Percentiles rank a stretch among this genome's conserved stretches.
These are phyloP conservation scores for Tricholoma saponaceum DNA, from an alignment of 768 basidiomycete genomes.

Conservation along the genomic window DNA sequence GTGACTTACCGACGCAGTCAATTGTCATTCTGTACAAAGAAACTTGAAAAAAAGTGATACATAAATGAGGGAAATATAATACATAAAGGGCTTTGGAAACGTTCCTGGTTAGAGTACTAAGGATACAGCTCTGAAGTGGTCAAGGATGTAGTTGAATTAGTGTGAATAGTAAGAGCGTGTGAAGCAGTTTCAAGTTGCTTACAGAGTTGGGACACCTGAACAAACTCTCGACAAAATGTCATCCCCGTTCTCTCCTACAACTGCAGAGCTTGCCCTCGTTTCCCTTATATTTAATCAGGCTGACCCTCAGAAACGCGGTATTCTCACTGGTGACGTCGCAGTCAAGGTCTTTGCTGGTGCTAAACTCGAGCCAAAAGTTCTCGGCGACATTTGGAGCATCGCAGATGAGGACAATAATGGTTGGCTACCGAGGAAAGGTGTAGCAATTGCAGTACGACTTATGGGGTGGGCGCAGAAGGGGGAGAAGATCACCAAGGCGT, in stretches of 20 bases:
- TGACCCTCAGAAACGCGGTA: conserved; percentile 77
- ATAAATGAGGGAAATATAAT: neutral
- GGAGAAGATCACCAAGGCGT: conserved; percentile 57
- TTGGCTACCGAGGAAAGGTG: conserved; percentile 83
- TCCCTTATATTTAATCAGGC: conserved; percentile 68
- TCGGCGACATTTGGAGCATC: conserved; percentile 93
- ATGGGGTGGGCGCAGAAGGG: conserved; percentile 93
- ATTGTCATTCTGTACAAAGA: no score
- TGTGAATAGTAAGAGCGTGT: neutral
- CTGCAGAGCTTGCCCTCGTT: conserved; percentile 55
- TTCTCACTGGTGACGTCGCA: conserved; percentile 88
- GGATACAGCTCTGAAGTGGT: neutral
- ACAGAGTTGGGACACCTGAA: neutral
- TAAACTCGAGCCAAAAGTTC: conserved; percentile 66
- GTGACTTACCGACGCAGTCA: neutral
- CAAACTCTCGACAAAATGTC: conserved; percentile 28
- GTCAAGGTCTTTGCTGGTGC: conserved; percentile 83
- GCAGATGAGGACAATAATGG: conserved; percentile 95
- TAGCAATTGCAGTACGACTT: conserved; percentile 83
- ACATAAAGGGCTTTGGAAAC: neutral
- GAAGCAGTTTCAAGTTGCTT: neutral
- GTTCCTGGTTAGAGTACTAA: neutral
- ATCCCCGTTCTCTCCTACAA: conserved; percentile 40
- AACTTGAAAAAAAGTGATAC: neutral
- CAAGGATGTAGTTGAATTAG: neutral